Percentiles rank a stretch among this genome's conserved stretches.
Conservation (phyloP, 2,329 filamentous ascomycete species). For the Aspergillus piperis region DNA sequence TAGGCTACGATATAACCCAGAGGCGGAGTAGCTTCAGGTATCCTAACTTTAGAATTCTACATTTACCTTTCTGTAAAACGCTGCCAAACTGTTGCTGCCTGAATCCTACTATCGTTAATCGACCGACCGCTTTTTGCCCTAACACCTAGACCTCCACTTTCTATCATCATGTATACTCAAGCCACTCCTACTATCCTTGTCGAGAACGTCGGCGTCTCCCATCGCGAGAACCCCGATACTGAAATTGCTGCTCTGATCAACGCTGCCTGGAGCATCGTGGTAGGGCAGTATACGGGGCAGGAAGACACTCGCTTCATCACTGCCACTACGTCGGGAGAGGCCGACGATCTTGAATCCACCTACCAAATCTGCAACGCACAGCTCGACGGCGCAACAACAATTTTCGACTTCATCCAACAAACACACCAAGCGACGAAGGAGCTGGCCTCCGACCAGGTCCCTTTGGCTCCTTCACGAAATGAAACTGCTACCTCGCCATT, state of each 20-base stretch:
- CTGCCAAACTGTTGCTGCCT: not conserved
- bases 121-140: not conserved
- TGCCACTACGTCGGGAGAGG: not conserved
- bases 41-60: not conserved
- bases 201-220: not conserved
- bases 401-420: not conserved
- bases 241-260: not conserved
- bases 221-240: not conserved
- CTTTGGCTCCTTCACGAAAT: not conserved
- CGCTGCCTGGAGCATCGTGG: not conserved
- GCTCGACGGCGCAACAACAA: not conserved
- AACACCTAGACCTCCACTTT: not conserved
- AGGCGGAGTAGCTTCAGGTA: not conserved
- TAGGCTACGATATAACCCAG: not conserved
- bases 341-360: not conserved
- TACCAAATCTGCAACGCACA: not conserved
- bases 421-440: not conserved
- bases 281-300: not conserved
- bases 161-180: not conserved
- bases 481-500: not conserved
- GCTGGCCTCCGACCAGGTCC: not conserved
- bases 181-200: not conserved
- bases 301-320: not conserved
- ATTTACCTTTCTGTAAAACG: not conserved
- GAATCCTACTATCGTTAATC: not conserved